A percentile compares a stretch with the other conserved stretches of the same genome.
Conservation (phyloP, 345 rosid species). For the Citrus unshiu region DNA sequence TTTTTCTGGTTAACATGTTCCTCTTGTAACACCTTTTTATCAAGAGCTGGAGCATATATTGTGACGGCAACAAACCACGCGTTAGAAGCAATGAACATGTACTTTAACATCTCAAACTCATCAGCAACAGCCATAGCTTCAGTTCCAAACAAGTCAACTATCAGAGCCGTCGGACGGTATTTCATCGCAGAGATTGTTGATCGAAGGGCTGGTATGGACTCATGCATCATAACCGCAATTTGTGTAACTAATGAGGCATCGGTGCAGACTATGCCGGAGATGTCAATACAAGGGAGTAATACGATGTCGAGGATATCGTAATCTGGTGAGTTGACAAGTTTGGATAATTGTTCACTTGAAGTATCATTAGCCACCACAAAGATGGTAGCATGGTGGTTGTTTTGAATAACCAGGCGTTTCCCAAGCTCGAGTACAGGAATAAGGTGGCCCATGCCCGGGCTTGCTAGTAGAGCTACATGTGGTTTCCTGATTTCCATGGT, state of each 20-base stretch:
- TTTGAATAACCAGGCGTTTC: conserved; percentile 28
- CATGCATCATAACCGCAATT: conserved; percentile 14
- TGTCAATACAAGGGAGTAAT: conserved; percentile 20
- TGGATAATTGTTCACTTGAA: conserved; percentile 1
- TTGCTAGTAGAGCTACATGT: conserved; percentile 33
- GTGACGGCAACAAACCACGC: conserved; percentile 51
- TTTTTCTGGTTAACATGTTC: conserved; percentile 18
- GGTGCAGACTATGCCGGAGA: conserved; percentile 16
- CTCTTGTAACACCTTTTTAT: conserved; percentile 17
- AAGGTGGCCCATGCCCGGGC: conserved; percentile 57
- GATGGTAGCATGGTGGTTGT: conserved; percentile 29
- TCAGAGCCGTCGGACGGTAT: conserved; percentile 29
- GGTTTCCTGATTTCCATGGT: conserved; percentile 18
- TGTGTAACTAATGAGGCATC: neutral
- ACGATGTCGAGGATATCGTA: conserved; percentile 19
- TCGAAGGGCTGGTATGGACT: conserved; percentile 16
- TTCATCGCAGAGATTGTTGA: conserved; percentile 19
- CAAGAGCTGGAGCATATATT: conserved; percentile 34
- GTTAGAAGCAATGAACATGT: conserved; percentile 35
- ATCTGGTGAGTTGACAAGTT: conserved; percentile 7
- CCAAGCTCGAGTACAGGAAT: conserved; percentile 47
- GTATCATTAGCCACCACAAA: conserved; percentile 17
- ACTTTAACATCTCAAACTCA: conserved; percentile 49
- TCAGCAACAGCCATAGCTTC: conserved; percentile 41
- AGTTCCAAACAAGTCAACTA: conserved; percentile 48